phyloP scores from a whole-genome alignment of 2,329 filamentous ascomycete genomes.

The Chaetomium sp. region DNA sequence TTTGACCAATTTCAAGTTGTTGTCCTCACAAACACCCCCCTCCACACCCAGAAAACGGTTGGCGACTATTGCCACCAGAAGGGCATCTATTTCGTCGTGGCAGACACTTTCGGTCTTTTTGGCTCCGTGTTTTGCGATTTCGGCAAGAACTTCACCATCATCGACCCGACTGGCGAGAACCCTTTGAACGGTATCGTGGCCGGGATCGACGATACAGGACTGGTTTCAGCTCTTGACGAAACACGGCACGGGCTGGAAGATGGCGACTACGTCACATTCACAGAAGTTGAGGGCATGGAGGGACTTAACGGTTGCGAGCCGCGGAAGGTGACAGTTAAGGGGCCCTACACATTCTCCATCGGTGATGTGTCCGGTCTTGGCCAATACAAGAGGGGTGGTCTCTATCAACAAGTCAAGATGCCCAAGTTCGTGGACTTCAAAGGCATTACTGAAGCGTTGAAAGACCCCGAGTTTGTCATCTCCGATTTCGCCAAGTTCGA shows the following conservation, averaged over 20 bases:
- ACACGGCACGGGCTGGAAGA: conserved; percentile 92
- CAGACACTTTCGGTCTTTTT: conserved; percentile 90
- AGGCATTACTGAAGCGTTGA: conserved; percentile 67
- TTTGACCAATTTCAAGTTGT: conserved; percentile 90
- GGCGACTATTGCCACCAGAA: conserved; percentile 93
- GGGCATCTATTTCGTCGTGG: conserved; percentile 80
- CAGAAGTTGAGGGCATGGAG: conserved; percentile 89
- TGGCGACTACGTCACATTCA: conserved; percentile 93
- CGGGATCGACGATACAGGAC: conserved; percentile 77
- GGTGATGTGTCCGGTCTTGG: conserved; percentile 85
- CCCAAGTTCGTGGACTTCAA: conserved; percentile 90
- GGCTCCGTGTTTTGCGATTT: conserved; percentile 97
- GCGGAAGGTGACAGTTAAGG: conserved; percentile 87
- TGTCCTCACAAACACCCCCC: conserved; percentile 76
- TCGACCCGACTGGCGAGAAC: conserved; percentile 86
- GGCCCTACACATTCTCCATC: conserved; percentile 95
- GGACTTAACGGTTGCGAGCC: conserved; percentile 75
- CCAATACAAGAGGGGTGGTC: conserved; percentile 78
- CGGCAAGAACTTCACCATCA: conserved; percentile 84
- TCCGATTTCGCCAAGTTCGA: conserved; percentile 99
- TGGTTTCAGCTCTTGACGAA: conserved; percentile 91
- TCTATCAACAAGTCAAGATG: conserved; percentile 98
- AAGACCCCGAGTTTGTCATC: conserved; percentile 81
- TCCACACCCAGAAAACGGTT: conserved; percentile 74
- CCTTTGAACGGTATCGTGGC: conserved; percentile 83